phyloP scores from a whole-genome alignment of 129 eudicot species.

The Lonicera japonica region DNA sequence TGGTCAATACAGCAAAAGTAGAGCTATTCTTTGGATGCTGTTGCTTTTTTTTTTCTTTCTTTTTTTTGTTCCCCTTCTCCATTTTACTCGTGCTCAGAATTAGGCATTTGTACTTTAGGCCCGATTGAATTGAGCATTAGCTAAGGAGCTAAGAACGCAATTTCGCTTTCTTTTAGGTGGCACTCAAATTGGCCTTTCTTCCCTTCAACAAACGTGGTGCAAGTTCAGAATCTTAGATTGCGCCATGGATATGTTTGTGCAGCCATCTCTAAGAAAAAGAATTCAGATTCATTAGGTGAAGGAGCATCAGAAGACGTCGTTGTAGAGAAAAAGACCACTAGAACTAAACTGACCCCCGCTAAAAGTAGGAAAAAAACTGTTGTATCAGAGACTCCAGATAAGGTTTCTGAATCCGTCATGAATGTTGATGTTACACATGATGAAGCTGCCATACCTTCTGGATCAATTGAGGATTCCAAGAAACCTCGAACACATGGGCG shows the following conservation, averaged over 20 bases:
- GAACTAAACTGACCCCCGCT: constrained; percentile 45
- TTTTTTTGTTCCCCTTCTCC: background rate
- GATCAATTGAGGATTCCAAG: constrained; percentile 22
- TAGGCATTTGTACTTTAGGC: background rate
- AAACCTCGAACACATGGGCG: constrained; percentile 52
- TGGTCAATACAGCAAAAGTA: background rate
- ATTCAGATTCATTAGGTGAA: constrained; percentile 24
- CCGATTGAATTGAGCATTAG: background rate
- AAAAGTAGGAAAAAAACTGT: constrained; percentile 49
- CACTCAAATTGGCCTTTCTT: constrained; percentile 33
- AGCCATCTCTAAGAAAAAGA: constrained; percentile 44
- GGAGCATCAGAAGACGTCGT: constrained; percentile 45
- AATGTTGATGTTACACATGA: constrained; percentile 28
- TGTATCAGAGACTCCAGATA: constrained; percentile 33
- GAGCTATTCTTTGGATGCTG: background rate
- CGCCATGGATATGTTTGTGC: constrained; percentile 27
- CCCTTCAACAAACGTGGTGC: constrained; percentile 35
- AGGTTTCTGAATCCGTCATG: constrained; percentile 17
- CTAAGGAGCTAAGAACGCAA: background rate
- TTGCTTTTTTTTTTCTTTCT: no score
- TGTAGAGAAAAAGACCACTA: constrained; percentile 50
- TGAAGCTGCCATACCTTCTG: constrained; percentile 23
- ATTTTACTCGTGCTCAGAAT: background rate
- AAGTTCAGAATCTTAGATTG: constrained; percentile 37
- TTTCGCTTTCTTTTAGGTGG: constrained; percentile 27